Conservation (phyloP, 148 eudicot species). For the Fagopyrum homotropicum region DNA sequence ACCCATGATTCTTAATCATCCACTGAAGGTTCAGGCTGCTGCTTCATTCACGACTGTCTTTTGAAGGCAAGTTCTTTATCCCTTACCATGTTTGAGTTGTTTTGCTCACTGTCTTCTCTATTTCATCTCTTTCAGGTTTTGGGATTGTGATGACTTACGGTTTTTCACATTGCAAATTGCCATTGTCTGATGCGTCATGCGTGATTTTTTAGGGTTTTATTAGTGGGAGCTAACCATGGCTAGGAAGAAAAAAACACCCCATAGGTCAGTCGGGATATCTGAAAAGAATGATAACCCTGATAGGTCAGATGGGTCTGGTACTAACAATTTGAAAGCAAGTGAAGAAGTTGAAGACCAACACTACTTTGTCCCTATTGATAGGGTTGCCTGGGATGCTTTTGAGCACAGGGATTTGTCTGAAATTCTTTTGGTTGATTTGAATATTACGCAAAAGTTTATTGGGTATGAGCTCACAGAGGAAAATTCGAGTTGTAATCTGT, state of each 20-base stretch:
- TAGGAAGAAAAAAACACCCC: constrained; percentile 60
- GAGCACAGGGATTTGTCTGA: constrained; percentile 73
- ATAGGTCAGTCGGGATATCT: constrained; percentile 38
- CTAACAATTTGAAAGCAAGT: constrained; percentile 14
- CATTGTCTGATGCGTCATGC: not conserved
- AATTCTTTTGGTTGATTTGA: constrained; percentile 56
- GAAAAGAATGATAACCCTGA: constrained; percentile 21
- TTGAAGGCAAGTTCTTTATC: not conserved
- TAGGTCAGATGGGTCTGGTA: constrained; percentile 18
- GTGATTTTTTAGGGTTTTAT: not conserved
- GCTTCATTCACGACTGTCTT: not conserved
- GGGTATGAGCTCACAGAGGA: constrained; percentile 41
- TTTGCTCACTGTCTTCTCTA: not conserved
- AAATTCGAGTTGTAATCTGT: constrained; percentile 31
- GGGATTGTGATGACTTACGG: not conserved
- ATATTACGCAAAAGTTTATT: constrained; percentile 31
- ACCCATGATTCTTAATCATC: not conserved
- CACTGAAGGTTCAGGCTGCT: not conserved
- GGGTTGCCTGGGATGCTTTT: constrained; percentile 32
- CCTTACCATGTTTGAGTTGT: not conserved
- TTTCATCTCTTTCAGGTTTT: not conserved
- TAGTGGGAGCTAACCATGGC: constrained; percentile 40
- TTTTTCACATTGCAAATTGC: not conserved
- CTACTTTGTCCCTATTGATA: constrained; percentile 51
- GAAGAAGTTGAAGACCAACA: constrained; percentile 27